Conservation (phyloP, 805 yeast species). For the Kluyveromyces wickerhamii region DNA sequence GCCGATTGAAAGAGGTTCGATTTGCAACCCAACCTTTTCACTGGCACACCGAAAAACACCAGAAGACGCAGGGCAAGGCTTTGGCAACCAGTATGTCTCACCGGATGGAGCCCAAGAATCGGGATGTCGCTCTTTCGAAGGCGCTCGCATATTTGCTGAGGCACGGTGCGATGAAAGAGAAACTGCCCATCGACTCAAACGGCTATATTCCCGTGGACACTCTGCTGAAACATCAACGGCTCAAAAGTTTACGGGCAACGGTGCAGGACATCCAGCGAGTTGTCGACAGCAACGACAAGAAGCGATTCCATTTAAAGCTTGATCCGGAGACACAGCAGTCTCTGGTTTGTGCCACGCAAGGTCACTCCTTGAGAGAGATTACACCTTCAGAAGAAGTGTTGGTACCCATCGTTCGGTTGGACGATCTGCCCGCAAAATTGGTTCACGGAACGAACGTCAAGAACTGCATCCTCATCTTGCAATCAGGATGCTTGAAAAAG, state of each 20-base stretch:
- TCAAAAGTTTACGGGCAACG: slow-evolving; percentile 50
- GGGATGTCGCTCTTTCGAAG: slow-evolving; percentile 59
- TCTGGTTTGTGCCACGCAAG: slow-evolving; percentile 83
- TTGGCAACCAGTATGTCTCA: too few species aligned
- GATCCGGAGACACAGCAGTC: slow-evolving; percentile 15
- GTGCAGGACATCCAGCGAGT: slow-evolving; percentile 49
- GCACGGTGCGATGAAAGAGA: slow-evolving; percentile 75
- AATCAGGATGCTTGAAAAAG: slow-evolving; percentile 47
- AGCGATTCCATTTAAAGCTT: slow-evolving; percentile 49
- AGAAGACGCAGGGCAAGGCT: too few species aligned
- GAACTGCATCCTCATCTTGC: slow-evolving; percentile 41
- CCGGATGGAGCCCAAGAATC: slow-evolving; percentile 14
- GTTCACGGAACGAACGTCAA: slow-evolving; percentile 72
- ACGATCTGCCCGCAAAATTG: slow-evolving; percentile 42
- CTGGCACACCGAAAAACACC: too few species aligned
- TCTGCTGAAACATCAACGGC: slow-evolving; percentile 47
- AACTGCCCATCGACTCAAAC: slow-evolving; percentile 48
- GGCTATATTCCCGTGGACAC: slow-evolving; percentile 58
- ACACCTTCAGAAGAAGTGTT: slow-evolving; percentile 36
- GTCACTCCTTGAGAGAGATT: slow-evolving; percentile 60
- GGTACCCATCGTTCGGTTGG: slow-evolving; percentile 28
- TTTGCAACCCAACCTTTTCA: too few species aligned
- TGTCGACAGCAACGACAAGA: slow-evolving; percentile 60
- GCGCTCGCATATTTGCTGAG: slow-evolving; percentile 68
- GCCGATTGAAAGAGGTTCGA: too few species aligned